Evolutionary conservation across 768 basidiomycete genomes (phyloP), one percentile per base, ranked within the genome.

Genomic region (Lenzites betulinus): DNA sequence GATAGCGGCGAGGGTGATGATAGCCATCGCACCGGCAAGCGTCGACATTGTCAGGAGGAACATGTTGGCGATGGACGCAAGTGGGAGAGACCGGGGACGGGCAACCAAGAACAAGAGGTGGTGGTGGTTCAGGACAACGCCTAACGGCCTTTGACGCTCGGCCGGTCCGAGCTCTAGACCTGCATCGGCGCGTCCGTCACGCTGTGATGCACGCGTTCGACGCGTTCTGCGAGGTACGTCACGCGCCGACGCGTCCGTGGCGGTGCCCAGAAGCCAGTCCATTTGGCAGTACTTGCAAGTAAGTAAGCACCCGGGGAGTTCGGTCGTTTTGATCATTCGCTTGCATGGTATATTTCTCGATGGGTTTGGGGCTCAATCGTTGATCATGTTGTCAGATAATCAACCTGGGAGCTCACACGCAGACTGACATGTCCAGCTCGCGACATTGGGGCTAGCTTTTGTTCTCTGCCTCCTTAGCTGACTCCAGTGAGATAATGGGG

Each of bases 81-180:
- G 48, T 18, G 26, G 13, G 16, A 58, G 56, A n/a, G 39, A 30
- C 48, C 33, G 26, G 36, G 36, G 11, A n/a, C 49, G 30, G 30
- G 20, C 16, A 9, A 51, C 49, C 49, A 26, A 26, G 22, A 38
- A 35, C 22, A 51, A 35, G 36, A 26, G 48, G 22, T 22, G 56
- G 61, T 62, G 43, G 61, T 62, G 61, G 61, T 62, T 62, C 51
- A 54, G 61, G 44, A 58, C 61, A 56, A 54, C 38, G 56, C 35
- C 55, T 36, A 42, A 35, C 48, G 56, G 20, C 33, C 3, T 23
- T 57, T 39, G 55, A 38, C 55, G 55, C 55, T 42, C 22, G 48
- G 4, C 7, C 46, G 36, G 20, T n/a, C 33, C 28, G 5, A 26
- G 38, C 26, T 33, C 30, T 33, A 33, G 4, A 4, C 30, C 13